Evolutionary conservation across 768 basidiomycete species (phyloP), one percentile per base, ranked within the genome.

Genomic region (Fistulinella prunicolor): DNA sequence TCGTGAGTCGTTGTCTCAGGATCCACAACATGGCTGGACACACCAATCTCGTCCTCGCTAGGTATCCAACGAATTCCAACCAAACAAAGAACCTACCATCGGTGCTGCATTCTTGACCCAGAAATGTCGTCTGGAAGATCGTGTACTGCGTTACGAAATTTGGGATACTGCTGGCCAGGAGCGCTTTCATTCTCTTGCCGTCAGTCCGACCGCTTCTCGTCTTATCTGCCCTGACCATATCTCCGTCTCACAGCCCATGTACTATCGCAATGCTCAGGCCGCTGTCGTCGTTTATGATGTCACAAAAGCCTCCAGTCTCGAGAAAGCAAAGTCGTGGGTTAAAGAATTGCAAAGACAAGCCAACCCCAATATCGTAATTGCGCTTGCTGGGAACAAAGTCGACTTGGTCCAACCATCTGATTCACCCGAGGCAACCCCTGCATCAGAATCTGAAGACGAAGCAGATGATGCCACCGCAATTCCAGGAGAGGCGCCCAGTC

Each of bases 241-340:
- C 44, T 44, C 47, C 42, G 35, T 32, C 30, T 32, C 29, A 17
- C 51, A 91, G 89, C 95, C 96, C 38, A 98, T 98, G 95, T 96
- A 96, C 68, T 97, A 96, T 69, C 89, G 96, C 62, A 97, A 98
- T 62, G 93, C 95, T 8, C 91, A 94, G 67, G 94, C 95, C 4
- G 95, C 95, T 26, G 94, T 98, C 35, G 96, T 99, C 9, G 95
- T 98, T 17, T 98, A 97, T 68, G 96, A 98, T 66, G 85, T 98
- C 47, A 98, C 95, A 42, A 96, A 97, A 70, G 89, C 91, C 38
- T 80, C 87, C 48, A 95, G 93, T 61, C 77, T 99, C 49, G 95
- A 98, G 69, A 98, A 98, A 69, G 96, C 96, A 46, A 97, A 98
- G 75, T 93, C 94, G 24, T 99, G 96, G 96, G 94, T 99, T 49